Evolutionary conservation across 768 basidiomycete genomes (phyloP).

Genomic region (Agaricus blazei): DNA sequence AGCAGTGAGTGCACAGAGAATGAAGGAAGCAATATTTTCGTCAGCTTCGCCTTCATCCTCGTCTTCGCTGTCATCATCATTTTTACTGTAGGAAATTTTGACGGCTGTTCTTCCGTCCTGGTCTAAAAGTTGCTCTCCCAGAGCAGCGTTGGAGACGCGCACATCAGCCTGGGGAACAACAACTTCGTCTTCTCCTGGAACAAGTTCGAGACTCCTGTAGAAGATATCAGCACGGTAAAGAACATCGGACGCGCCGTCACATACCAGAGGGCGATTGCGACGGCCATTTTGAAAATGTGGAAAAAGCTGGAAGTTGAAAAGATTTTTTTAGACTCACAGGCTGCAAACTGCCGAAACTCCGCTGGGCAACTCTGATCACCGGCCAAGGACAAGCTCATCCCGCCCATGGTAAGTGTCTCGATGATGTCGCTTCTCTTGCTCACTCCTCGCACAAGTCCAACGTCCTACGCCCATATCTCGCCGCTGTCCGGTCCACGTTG

Average conservation of each 20-base stretch:
- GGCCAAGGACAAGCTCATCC: neutral
- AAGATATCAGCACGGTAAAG: constrained; percentile 5
- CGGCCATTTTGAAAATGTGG: constrained; percentile 35
- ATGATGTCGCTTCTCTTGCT: neutral
- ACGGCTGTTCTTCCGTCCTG: constrained; percentile 54
- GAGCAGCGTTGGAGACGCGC: constrained; percentile 76
- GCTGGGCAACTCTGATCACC: constrained; percentile 34
- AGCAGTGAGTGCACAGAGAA: constrained; percentile 76
- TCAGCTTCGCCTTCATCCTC: constrained; percentile 39
- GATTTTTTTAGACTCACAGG: constrained; percentile 11
- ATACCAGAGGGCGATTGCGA: constrained; percentile 66
- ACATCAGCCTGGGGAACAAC: constrained; percentile 64
- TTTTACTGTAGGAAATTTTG: constrained; percentile 55
- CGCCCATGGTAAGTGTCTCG: constrained; percentile 43
- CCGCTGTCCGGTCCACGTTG: constrained; percentile 91
- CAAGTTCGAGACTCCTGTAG: constrained; percentile 56
- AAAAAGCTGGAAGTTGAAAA: constrained; percentile 12
- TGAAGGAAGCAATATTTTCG: constrained; percentile 34
- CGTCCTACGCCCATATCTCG: constrained; percentile 91
- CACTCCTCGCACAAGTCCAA: constrained; percentile 62
- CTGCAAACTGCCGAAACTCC: constrained; percentile 40
- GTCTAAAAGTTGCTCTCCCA: constrained; percentile 70
- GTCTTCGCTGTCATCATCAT: constrained; percentile 32
- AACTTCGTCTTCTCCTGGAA: constrained; percentile 51
- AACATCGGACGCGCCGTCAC: constrained; percentile 25